Conservation (phyloP, 371 early-diverging fungal species). For the Actinomucor elegans region DNA sequence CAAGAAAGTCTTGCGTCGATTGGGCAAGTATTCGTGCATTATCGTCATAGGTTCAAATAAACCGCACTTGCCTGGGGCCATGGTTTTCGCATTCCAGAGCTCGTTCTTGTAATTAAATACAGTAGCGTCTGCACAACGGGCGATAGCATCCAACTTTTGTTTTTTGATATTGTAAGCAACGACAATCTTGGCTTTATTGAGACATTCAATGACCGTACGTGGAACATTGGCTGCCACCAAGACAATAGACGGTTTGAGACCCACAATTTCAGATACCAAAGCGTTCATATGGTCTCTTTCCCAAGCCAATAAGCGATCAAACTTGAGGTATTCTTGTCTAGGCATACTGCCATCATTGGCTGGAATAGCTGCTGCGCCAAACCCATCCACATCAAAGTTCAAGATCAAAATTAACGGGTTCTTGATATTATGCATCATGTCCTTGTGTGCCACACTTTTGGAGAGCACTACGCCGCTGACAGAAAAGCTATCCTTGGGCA, state of each 20-base stretch:
- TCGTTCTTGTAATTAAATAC: slow-evolving; percentile 80
- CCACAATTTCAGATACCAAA: slow-evolving; percentile 73
- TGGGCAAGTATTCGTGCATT: slow-evolving; percentile 73
- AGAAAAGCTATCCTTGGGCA: slow-evolving; percentile 73
- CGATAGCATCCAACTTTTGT: slow-evolving; percentile 75
- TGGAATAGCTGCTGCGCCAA: slow-evolving; percentile 31
- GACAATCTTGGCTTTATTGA: slow-evolving; percentile 74
- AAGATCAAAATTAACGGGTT: slow-evolving; percentile 84
- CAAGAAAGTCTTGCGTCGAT: slow-evolving; percentile 80
- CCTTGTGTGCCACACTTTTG: slow-evolving; percentile 87
- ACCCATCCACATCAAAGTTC: slow-evolving; percentile 85
- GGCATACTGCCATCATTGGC: background rate
- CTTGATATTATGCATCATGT: slow-evolving; percentile 68
- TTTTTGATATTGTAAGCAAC: slow-evolving; percentile 85
- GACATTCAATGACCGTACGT: slow-evolving; percentile 76
- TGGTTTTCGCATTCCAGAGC: slow-evolving; percentile 58
- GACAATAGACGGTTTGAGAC: slow-evolving; percentile 76
- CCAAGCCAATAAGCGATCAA: slow-evolving; percentile 78
- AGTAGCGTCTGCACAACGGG: slow-evolving; percentile 82
- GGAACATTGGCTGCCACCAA: slow-evolving; percentile 78
- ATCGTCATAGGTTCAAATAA: slow-evolving; percentile 75
- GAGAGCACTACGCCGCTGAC: slow-evolving; percentile 84
- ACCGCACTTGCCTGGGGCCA: slow-evolving; percentile 76
- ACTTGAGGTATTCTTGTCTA: slow-evolving; percentile 21
- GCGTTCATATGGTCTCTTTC: slow-evolving; percentile 79